Percentiles rank a stretch among this genome's conserved stretches.
Evolutionary conservation across 2,329 filamentous ascomycete genomes (phyloP).

Genomic region (Lecanoromycetidae sp.): DNA sequence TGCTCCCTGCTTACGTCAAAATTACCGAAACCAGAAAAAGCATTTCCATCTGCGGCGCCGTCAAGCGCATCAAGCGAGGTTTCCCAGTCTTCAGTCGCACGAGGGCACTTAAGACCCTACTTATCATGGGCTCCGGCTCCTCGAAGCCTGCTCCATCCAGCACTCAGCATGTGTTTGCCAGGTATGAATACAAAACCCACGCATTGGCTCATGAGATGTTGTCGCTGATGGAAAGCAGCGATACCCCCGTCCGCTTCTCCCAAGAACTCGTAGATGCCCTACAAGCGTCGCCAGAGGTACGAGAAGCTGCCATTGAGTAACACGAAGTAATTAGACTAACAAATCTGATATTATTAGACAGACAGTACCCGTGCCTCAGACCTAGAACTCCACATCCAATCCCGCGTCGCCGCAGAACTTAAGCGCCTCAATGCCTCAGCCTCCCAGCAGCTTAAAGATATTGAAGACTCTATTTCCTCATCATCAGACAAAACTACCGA

Average conservation of each 20-base stretch:
- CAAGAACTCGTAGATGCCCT: constrained; percentile 71
- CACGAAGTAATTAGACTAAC: no score
- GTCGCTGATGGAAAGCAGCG: no score
- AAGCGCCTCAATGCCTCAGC: constrained; percentile 63
- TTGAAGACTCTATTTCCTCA: constrained; percentile 42
- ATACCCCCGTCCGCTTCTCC: constrained; percentile 59
- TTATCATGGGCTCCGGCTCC: constrained; percentile 47
- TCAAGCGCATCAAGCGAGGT: neutral
- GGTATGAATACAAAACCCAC: constrained; percentile 30
- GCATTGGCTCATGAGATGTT: neutral
- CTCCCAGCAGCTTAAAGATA: constrained; percentile 53
- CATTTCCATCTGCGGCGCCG: no score
- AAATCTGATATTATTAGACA: constrained; percentile 45
- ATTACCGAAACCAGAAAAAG: no score
- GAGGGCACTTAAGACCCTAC: neutral
- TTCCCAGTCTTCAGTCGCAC: neutral
- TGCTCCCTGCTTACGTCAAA: neutral
- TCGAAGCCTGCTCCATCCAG: constrained; percentile 46
- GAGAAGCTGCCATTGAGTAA: no score
- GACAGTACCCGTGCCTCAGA: constrained; percentile 74
- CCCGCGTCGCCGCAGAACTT: constrained; percentile 75
- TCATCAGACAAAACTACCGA: constrained; percentile 23
- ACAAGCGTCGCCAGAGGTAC: constrained; percentile 75
- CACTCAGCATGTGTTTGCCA: constrained; percentile 49
- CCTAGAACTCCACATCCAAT: constrained; percentile 77